Base-by-base conservation (phyloP, 371 early-diverging fungal genomes). In the Syncephalastrum sp. region DNA sequence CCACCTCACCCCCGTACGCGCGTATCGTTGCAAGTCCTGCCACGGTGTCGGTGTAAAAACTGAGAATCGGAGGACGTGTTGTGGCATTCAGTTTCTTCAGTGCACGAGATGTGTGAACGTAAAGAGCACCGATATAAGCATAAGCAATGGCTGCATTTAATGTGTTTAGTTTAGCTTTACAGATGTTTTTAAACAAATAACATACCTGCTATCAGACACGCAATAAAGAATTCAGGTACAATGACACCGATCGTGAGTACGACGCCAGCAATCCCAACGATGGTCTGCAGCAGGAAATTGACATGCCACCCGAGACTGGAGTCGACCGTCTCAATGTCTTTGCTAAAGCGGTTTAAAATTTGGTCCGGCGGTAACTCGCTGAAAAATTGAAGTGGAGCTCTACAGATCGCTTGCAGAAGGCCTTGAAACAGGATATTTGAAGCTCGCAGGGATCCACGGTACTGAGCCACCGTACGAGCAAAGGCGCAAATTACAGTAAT, bases 361-460 rank as follows among this genome's bases (percentile, higher is more conserved):
- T 94, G 87, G 25, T 92, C 94, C 15, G 91, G 63, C 6, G 95
- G 91, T 1, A 94, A 96, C 42, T 75, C 82, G 49, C 96, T 95
- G 67, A 95, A 94, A 77, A 96, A 95, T 13, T 87, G 79, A 21
- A 93, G 69, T 17, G 83, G 85, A 0, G 91, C 89, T 47, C 79
- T 85, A 14, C 91, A 77, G 1, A 91, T 82, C 1, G 83, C 63
- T 33, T 71, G 54, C 17, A 91, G 67, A 12, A 88, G 67, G 19
- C 74, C 72, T 55, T 77, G 63, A 56, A 87, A 87, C n/a, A 90
- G 57, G 0, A 64, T 55, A 16, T 79, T 77, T 0, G 87, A 85
- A 2, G 89, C 91, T 10, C 83, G 80, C 21, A 91, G 63, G 0
- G 84, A 79, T 0, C 91, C 88, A 25, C 64, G 71, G 56, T 74